Percentiles rank a stretch among this genome's conserved stretches.
phyloP scores from a whole-genome alignment of 768 basidiomycete species.

The Calocera viscosa region DNA sequence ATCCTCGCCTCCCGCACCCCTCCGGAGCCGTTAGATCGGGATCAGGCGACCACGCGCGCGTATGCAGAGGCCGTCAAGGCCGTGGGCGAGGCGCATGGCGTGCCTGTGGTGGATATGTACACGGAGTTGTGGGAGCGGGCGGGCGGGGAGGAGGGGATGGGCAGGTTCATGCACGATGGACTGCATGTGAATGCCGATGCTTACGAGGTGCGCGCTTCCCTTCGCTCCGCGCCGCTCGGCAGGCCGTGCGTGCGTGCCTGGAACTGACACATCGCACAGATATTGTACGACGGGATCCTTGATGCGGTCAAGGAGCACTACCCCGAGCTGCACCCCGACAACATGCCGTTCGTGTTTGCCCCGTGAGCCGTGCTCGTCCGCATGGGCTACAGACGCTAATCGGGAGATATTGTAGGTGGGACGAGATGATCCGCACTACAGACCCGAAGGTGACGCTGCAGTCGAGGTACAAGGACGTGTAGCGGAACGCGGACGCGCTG shows the following conservation, averaged over 20 bases:
- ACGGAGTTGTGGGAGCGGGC: constrained; percentile 57
- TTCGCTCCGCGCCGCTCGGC: too few species aligned
- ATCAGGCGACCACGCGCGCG: constrained; percentile 45
- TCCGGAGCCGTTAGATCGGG: constrained; percentile 43
- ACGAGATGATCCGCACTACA: not conserved
- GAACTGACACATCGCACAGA: constrained; percentile 28
- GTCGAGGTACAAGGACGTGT: constrained; percentile 1
- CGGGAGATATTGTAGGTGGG: not conserved
- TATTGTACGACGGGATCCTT: constrained; percentile 53
- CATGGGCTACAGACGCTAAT: not conserved
- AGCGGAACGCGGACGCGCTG: not conserved
- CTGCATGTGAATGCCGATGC: constrained; percentile 67
- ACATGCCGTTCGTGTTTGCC: constrained; percentile 44
- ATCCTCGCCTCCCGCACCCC: constrained; percentile 41
- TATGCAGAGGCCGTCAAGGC: constrained; percentile 63
- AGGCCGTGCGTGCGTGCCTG: not conserved
- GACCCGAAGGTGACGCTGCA: not conserved
- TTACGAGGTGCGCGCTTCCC: constrained; percentile 46
- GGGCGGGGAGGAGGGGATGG: constrained; percentile 45
- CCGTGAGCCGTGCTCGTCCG: constrained; percentile 36
- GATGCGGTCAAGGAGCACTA: constrained; percentile 43
- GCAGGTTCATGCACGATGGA: constrained; percentile 53
- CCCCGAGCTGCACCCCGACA: constrained; percentile 59
- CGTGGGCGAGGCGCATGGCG: constrained; percentile 41
- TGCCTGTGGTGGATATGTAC: constrained; percentile 67